A percentile compares a stretch with the other conserved stretches of the same genome.
phyloP scores from a whole-genome alignment of 2,329 filamentous ascomycete species.

The Trichoderma sp. region DNA sequence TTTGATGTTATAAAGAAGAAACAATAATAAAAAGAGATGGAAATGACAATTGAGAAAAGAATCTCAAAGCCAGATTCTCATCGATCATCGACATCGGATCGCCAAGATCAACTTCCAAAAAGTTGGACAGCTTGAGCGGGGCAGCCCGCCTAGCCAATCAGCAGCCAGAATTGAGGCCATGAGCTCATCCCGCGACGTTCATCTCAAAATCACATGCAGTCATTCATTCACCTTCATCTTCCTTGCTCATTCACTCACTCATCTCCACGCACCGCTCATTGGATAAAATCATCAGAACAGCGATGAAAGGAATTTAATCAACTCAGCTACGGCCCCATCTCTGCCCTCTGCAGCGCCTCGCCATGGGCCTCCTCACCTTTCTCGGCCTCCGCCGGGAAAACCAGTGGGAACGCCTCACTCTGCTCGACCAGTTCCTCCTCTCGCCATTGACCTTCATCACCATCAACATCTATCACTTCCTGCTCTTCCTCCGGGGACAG shows the following conservation, averaged over 20 bases:
- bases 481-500: conserved; percentile 69
- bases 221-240: neutral
- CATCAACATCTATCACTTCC: conserved; percentile 63
- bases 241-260: neutral
- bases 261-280: neutral
- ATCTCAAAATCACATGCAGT: neutral
- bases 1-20: too few relatives aligned
- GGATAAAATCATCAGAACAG: neutral
- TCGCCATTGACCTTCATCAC: conserved; percentile 70
- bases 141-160: conserved; percentile 5
- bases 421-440: conserved; percentile 66
- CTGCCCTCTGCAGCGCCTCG: neutral
- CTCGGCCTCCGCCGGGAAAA: conserved; percentile 54
- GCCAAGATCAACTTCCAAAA: neutral
- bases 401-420: conserved; percentile 54
- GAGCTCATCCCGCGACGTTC: neutral
- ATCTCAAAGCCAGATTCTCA: neutral
- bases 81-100: neutral
- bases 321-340: neutral
- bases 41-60: neutral
- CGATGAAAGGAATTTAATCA: neutral
- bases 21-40: neutral
- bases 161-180: conserved; percentile 1
- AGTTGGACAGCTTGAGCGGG: conserved; percentile 8
- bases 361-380: conserved; percentile 51